Conservation (phyloP, 225 moss, liverwort and hornwort species). For the Marchantia paleacea region DNA sequence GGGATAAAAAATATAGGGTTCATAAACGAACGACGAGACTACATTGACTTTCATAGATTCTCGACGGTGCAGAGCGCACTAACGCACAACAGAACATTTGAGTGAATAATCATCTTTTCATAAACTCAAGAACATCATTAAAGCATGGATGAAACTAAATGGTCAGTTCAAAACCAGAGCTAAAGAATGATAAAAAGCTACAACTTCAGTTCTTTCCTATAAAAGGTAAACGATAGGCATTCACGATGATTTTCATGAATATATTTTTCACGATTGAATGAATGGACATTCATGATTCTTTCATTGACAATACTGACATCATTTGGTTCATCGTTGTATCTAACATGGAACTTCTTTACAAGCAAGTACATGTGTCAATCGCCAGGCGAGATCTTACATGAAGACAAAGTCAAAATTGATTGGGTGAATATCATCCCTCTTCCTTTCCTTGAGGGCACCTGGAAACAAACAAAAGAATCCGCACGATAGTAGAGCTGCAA, state of each 20-base stretch:
- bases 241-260: neutral
- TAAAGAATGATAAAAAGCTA: neutral
- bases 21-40: neutral
- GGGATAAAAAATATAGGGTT: neutral
- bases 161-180: neutral
- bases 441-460: conserved; percentile 31
- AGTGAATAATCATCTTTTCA: too few relatives aligned
- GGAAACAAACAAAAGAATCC: conserved; percentile 84
- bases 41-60: too few relatives aligned
- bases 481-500: conserved; percentile 78
- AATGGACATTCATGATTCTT: too few relatives aligned
- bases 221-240: neutral
- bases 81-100: too few relatives aligned
- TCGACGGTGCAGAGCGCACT: too few relatives aligned
- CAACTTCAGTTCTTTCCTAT: neutral
- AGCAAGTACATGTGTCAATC: neutral
- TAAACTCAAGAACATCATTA: too few relatives aligned
- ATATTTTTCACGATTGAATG: too few relatives aligned
- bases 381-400: conserved; percentile 27
- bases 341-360: neutral
- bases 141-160: too few relatives aligned
- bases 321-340: neutral
- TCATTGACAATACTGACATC: neutral
- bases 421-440: conserved; percentile 43
- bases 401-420: conserved; percentile 75